phyloP scores from a whole-genome alignment of 768 basidiomycete genomes.

The Pholiota conissans region DNA sequence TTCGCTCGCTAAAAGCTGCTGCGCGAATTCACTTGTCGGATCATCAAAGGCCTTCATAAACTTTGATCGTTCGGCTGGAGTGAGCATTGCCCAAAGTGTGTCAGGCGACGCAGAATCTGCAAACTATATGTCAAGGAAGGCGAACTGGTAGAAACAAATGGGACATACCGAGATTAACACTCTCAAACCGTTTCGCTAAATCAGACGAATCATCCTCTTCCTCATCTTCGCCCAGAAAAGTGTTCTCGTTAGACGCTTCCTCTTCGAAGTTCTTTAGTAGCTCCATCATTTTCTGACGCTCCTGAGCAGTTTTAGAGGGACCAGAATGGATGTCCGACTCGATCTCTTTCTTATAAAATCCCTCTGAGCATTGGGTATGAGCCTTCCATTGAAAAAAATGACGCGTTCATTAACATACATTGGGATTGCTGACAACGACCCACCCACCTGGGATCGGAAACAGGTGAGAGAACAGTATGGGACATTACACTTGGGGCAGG shows the following conservation, averaged over 20 bases:
- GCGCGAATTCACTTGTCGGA: constrained; percentile 60
- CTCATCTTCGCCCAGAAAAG: constrained; percentile 24
- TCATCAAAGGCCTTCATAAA: constrained; percentile 62
- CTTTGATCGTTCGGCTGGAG: constrained; percentile 54
- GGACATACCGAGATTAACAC: constrained; percentile 63
- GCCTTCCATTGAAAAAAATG: constrained; percentile 29
- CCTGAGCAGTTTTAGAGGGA: constrained; percentile 54
- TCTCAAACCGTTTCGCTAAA: constrained; percentile 50
- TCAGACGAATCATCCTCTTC: constrained; percentile 41
- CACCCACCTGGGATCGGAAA: constrained; percentile 69
- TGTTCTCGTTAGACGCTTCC: constrained; percentile 38
- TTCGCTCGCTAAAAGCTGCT: constrained; percentile 57
- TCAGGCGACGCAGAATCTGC: constrained; percentile 58
- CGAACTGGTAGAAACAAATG: neutral
- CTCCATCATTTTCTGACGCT: constrained; percentile 66
- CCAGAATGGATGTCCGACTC: constrained; percentile 59
- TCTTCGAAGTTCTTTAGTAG: constrained; percentile 75
- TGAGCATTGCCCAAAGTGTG: constrained; percentile 61
- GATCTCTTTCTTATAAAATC: constrained; percentile 77
- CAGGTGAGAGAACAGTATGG: constrained; percentile 80
- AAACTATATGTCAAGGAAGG: neutral
- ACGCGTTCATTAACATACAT: constrained; percentile 10
- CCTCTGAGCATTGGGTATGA: constrained; percentile 78
- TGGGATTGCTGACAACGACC: neutral
- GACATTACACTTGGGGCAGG: constrained; percentile 79